Percentiles rank a stretch among this genome's conserved stretches.
Evolutionary conservation across 2,329 filamentous ascomycete species (phyloP).

Genomic region (Coniella vitis): DNA sequence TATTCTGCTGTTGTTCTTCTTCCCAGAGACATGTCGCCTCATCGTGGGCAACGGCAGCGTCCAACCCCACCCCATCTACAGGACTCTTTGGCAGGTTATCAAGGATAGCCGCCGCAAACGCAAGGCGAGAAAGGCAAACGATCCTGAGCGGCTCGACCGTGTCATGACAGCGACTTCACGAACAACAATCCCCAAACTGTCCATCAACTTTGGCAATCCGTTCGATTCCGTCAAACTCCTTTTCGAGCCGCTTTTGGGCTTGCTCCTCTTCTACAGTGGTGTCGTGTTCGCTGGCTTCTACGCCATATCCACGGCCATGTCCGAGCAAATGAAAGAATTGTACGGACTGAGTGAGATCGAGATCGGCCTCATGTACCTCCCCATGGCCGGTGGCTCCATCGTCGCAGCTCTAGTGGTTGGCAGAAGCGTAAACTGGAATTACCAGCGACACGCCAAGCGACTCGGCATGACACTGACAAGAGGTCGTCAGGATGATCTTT

Average conservation of each 20-base stretch:
- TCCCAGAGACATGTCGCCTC: constrained; percentile 37
- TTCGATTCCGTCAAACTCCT: constrained; percentile 74
- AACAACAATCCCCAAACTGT: constrained; percentile 7
- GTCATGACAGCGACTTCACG: constrained; percentile 4
- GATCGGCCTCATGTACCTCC: constrained; percentile 48
- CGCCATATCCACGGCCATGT: constrained; percentile 38
- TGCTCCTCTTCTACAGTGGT: constrained; percentile 38
- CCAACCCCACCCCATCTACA: constrained; percentile 25
- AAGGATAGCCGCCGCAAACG: constrained; percentile 13
- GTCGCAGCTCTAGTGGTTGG: constrained; percentile 41
- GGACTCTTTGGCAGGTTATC: constrained; percentile 22
- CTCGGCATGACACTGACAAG: constrained; percentile 47
- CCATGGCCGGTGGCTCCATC: constrained; percentile 43
- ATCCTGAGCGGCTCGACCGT: constrained; percentile 7
- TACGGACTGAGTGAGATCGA: constrained; percentile 54
- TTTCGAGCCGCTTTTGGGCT: constrained; percentile 69
- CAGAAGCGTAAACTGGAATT: constrained; percentile 60
- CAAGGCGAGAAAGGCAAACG: constrained; percentile 5
- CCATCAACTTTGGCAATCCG: constrained; percentile 75
- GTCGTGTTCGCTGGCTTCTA: constrained; percentile 46
- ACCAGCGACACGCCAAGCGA: constrained; percentile 49
- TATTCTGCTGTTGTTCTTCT: constrained; percentile 31
- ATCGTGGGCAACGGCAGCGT: constrained; percentile 39
- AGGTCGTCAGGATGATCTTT: constrained; percentile 43
- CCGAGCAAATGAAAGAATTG: constrained; percentile 35